Percentiles rank a stretch among this genome's conserved stretches.
These are phyloP conservation scores for Xenoacremonium recifei DNA, from an alignment of 2,329 filamentous ascomycete species.

Conservation along the genomic window DNA sequence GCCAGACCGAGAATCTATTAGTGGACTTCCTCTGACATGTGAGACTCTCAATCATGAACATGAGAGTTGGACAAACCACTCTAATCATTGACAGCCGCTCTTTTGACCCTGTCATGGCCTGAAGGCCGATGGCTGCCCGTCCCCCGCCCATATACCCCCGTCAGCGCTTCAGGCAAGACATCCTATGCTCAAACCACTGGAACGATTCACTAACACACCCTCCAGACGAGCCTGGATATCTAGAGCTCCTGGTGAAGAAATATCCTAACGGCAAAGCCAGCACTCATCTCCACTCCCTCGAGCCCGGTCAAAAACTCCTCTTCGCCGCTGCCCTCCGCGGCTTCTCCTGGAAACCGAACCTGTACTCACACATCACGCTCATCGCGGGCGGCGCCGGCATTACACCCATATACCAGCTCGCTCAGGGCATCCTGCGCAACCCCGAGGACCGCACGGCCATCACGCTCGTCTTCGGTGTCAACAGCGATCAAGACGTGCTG, in stretches of 20 bases:
- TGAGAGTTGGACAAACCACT: no score
- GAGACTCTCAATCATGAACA: slow-evolving; percentile 11
- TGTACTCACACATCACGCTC: slow-evolving; percentile 54
- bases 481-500: slow-evolving; percentile 59
- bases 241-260: slow-evolving; percentile 67
- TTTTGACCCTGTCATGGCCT: slow-evolving; percentile 61
- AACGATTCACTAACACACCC: slow-evolving; percentile 17
- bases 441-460: slow-evolving; percentile 61
- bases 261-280: slow-evolving; percentile 66
- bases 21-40: slow-evolving; percentile 52
- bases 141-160: slow-evolving; percentile 65
- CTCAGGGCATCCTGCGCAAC: slow-evolving; percentile 60
- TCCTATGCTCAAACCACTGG: slow-evolving; percentile 26
- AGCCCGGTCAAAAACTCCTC: slow-evolving; percentile 59
- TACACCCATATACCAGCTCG: slow-evolving; percentile 67
- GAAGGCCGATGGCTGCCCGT: slow-evolving; percentile 56
- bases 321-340: slow-evolving; percentile 56
- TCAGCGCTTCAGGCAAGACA: slow-evolving; percentile 52
- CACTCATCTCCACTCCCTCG: slow-evolving; percentile 63
- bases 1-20: slow-evolving; percentile 43
- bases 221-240: slow-evolving; percentile 50
- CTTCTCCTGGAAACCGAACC: slow-evolving; percentile 53
- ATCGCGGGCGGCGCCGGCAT: slow-evolving; percentile 73
- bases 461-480: slow-evolving; percentile 65
- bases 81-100: slow-evolving; percentile 38